Evolutionary conservation across 2,329 filamentous ascomycete species (phyloP).

Genomic region (Trematosphaeria pertusa): DNA sequence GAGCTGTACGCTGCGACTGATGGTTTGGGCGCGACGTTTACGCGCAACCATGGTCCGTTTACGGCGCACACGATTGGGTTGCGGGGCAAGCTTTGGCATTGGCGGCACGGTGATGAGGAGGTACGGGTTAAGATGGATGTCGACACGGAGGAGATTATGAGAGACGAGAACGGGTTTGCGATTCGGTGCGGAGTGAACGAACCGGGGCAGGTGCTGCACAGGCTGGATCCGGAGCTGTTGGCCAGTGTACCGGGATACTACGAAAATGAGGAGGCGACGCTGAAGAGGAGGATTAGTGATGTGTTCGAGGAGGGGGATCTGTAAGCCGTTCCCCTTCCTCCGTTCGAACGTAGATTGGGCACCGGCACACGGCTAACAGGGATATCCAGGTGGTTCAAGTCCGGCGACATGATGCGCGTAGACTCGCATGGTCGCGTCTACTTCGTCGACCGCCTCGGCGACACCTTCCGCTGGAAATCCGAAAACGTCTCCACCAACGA

Average conservation of each 20-base stretch:
- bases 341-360: neutral
- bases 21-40: slow-evolving; percentile 43
- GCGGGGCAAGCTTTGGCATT: slow-evolving; percentile 45
- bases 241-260: slow-evolving; percentile 38
- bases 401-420: slow-evolving; percentile 48
- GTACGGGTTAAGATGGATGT: slow-evolving; percentile 48
- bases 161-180: slow-evolving; percentile 44
- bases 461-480: slow-evolving; percentile 52
- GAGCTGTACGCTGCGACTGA: slow-evolving; percentile 51
- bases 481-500: slow-evolving; percentile 58
- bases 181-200: slow-evolving; percentile 40
- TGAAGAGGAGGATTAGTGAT: slow-evolving; percentile 38
- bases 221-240: slow-evolving; percentile 35
- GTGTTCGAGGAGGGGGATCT: slow-evolving; percentile 49
- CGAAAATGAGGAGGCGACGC: slow-evolving; percentile 42
- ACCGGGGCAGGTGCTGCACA: slow-evolving; percentile 45
- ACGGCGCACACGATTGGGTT: slow-evolving; percentile 43
- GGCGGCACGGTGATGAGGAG: slow-evolving; percentile 33
- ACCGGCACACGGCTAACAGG: neutral
- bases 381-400: slow-evolving; percentile 42
- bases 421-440: slow-evolving; percentile 44
- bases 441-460: slow-evolving; percentile 49
- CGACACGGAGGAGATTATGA: slow-evolving; percentile 47
- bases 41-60: slow-evolving; percentile 42
- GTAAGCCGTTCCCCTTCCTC: slow-evolving; percentile 26